Evolutionary conservation across 495 filamentous ascomycete genomes (phyloP).

Genomic region (Podospora pseudocomata): DNA sequence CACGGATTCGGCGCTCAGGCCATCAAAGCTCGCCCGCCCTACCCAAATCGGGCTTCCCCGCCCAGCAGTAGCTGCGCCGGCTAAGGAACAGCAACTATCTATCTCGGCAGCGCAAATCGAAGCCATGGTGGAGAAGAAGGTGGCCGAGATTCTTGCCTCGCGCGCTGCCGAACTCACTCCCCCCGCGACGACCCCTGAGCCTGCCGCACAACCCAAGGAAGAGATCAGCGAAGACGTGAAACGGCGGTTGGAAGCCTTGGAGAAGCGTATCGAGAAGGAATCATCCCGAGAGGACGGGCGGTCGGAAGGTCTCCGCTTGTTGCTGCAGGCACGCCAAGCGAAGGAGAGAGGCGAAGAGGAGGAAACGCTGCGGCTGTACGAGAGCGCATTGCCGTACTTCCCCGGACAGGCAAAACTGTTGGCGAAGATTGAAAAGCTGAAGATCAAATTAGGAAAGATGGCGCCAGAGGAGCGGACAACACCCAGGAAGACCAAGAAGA

Average conservation of each 20-base stretch:
- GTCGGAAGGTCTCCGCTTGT: slow-evolving; percentile 74
- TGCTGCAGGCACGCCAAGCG: slow-evolving; percentile 90
- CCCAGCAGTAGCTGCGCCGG: slow-evolving; percentile 24
- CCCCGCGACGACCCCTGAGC: slow-evolving; percentile 16
- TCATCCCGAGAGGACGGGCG: slow-evolving; percentile 56
- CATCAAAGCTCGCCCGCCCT: slow-evolving; percentile 44
- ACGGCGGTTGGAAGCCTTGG: slow-evolving; percentile 74
- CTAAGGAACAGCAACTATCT: slow-evolving; percentile 39
- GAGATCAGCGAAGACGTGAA: slow-evolving; percentile 73
- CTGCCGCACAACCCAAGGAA: slow-evolving; percentile 31
- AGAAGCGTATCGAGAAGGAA: slow-evolving; percentile 67
- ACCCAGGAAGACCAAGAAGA: slow-evolving; percentile 1
- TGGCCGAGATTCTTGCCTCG: slow-evolving; percentile 79
- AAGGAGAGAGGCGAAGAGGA: slow-evolving; percentile 74
- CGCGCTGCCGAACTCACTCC: slow-evolving; percentile 40
- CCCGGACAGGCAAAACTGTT: slow-evolving; percentile 79
- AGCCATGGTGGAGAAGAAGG: slow-evolving; percentile 85
- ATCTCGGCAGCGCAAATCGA: slow-evolving; percentile 79
- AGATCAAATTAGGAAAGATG: slow-evolving; percentile 53
- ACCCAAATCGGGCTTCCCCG: slow-evolving; percentile 19
- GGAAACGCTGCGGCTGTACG: slow-evolving; percentile 80
- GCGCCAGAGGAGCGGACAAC: slow-evolving; percentile 9
- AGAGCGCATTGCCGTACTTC: slow-evolving; percentile 78
- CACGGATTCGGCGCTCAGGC: slow-evolving; percentile 24
- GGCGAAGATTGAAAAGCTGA: slow-evolving; percentile 68